Evolutionary conservation across 176 grass and related monocot genomes (phyloP).

Genomic region (Echinochloa phyllopogon): DNA sequence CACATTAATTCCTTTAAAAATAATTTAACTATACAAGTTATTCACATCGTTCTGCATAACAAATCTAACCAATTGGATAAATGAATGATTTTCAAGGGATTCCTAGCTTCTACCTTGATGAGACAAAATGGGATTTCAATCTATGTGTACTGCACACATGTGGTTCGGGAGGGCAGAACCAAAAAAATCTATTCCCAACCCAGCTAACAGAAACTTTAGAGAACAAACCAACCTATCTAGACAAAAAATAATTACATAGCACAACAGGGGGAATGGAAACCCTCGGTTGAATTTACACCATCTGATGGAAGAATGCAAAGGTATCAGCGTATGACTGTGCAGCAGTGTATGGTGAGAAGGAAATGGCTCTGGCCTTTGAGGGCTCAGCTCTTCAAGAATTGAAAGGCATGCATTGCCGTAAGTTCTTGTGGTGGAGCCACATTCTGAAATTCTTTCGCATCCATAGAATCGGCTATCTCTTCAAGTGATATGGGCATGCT

Average conservation of each 20-base stretch:
- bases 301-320: conserved; percentile 20
- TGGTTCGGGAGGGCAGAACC: conserved; percentile 31
- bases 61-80: conserved; percentile 36
- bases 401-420: conserved; percentile 60
- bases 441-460: conserved; percentile 71
- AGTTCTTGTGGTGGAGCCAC: conserved; percentile 64
- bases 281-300: conserved; percentile 50
- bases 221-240: conserved; percentile 36
- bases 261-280: conserved; percentile 36
- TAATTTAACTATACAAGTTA: conserved; percentile 24
- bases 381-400: conserved; percentile 65
- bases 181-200: conserved; percentile 34
- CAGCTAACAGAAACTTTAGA: conserved; percentile 34
- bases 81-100: conserved; percentile 29
- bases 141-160: neutral
- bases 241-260: conserved; percentile 50
- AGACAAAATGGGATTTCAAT: conserved; percentile 28
- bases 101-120: conserved; percentile 15
- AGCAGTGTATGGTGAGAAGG: neutral
- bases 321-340: neutral
- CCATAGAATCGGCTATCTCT: conserved; percentile 73
- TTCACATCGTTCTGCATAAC: conserved; percentile 43
- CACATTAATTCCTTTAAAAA: neutral
- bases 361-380: conserved; percentile 4
- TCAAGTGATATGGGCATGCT: conserved; percentile 85